Evolutionary conservation across 2,329 filamentous ascomycete genomes (phyloP).

Genomic region (Penicillium sp.): DNA sequence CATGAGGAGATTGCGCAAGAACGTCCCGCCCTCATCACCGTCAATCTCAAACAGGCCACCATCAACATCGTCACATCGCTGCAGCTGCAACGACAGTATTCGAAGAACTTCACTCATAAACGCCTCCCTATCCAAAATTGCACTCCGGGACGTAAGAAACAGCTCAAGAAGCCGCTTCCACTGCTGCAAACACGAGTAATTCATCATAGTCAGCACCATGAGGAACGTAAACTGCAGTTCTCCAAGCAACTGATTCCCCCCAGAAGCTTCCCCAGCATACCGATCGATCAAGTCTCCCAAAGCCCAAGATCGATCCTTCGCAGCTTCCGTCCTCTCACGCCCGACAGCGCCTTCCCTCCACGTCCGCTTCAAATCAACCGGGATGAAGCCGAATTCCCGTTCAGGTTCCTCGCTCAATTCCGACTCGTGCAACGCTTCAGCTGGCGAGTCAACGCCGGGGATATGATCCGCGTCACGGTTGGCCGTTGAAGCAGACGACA

Average conservation of each 20-base stretch:
- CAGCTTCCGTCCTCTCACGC: constrained; percentile 60
- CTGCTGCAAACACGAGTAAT: constrained; percentile 64
- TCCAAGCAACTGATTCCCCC: constrained; percentile 49
- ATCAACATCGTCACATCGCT: constrained; percentile 58
- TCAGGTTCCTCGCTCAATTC: constrained; percentile 37
- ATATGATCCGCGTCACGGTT: constrained; percentile 57
- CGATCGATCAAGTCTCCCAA: constrained; percentile 52
- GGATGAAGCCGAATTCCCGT: constrained; percentile 53
- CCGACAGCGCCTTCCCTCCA: constrained; percentile 62
- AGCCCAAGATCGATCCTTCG: constrained; percentile 62
- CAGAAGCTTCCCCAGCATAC: constrained; percentile 18
- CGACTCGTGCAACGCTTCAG: constrained; percentile 14
- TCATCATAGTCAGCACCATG: constrained; percentile 62
- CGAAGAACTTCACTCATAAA: constrained; percentile 54
- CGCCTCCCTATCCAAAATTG: constrained; percentile 47
- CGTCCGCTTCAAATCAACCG: constrained; percentile 59
- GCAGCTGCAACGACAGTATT: constrained; percentile 52
- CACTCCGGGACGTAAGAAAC: constrained; percentile 55
- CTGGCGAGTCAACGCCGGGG: constrained; percentile 50
- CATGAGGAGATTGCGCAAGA: constrained; percentile 52
- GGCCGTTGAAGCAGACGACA: constrained; percentile 59
- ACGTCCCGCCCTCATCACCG: constrained; percentile 50
- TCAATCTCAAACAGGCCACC: constrained; percentile 60
- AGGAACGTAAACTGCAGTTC: constrained; percentile 63
- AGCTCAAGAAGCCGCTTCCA: constrained; percentile 60